Conservation (phyloP, 805 yeast species). For the Yarrowia sp. region DNA sequence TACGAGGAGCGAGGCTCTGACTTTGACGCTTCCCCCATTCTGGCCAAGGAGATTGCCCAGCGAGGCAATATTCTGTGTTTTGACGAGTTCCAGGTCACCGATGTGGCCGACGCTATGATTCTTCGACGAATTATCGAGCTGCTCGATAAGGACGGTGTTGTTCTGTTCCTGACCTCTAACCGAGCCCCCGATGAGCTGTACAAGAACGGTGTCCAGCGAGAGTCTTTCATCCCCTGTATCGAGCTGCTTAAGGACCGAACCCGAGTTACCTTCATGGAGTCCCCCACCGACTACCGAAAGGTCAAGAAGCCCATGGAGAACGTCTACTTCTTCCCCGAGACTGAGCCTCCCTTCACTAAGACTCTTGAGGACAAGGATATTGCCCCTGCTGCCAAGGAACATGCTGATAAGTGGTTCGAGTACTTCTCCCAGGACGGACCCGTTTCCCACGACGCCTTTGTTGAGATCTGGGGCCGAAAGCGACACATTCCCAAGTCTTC, state of each 20-base stretch:
- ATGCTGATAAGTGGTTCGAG: slow-evolving; percentile 77
- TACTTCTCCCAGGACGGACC: slow-evolving; percentile 72
- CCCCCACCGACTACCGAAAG: slow-evolving; percentile 93
- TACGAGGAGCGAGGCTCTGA: slow-evolving; percentile 70
- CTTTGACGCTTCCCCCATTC: slow-evolving; percentile 79
- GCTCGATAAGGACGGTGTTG: slow-evolving; percentile 76
- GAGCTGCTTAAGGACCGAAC: slow-evolving; percentile 75
- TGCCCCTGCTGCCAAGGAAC: slow-evolving; percentile 60
- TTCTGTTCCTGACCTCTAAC: slow-evolving; percentile 91
- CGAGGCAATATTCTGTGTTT: slow-evolving; percentile 83
- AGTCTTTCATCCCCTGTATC: slow-evolving; percentile 90
- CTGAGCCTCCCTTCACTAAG: slow-evolving; percentile 58
- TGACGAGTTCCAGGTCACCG: slow-evolving; percentile 98
- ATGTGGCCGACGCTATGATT: slow-evolving; percentile 98
- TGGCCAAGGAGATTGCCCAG: slow-evolving; percentile 84
- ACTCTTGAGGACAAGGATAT: slow-evolving; percentile 57
- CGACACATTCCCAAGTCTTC: slow-evolving; percentile 77
- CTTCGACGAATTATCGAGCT: slow-evolving; percentile 74
- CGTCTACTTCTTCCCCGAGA: slow-evolving; percentile 72
- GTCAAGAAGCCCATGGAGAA: slow-evolving; percentile 82
- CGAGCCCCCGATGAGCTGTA: slow-evolving; percentile 94
- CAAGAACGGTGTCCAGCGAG: slow-evolving; percentile 92
- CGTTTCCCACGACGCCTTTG: slow-evolving; percentile 50
- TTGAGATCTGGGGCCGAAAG: slow-evolving; percentile 85
- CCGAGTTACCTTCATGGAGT: slow-evolving; percentile 78